Base-by-base conservation (phyloP, 768 basidiomycete genomes). In the Mycena leptocephala region DNA sequence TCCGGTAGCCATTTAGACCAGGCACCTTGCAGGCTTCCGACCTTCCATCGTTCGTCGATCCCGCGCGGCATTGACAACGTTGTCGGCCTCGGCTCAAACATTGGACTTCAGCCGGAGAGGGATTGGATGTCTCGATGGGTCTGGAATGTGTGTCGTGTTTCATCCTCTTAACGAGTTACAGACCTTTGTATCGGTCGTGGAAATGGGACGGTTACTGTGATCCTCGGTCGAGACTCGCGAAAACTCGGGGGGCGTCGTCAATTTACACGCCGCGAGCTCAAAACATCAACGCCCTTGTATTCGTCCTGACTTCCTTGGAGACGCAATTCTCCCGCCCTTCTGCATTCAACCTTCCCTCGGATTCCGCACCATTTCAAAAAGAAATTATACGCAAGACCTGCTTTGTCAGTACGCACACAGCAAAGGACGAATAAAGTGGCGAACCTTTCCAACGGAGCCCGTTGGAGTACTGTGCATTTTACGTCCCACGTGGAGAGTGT, bases 51-150 rank as follows among this genome's bases (percentile, higher is more conserved):
- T 56, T 56, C 58, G 66, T 92, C 84, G 59, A 95, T 92, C 79
- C 98, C 91, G 68, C 91, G 97, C 43, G 98, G 98, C 55, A 98
- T 9, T 63, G 61, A 14, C 41, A 13, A 20, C 64, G 43, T 4
- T 14, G 48, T 70, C 58, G n/a, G 62, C 22, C 28, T 64, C 37
- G 20, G 30, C 32, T 24, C 41, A 14, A 18, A 3, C 16, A 1
- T 62, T 13, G 59, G 10, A 20, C n/a, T 58, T 28, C 41, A 9
- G 16, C 92, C n/a, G n/a, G n/a, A n/a, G n/a, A n/a, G 0, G 89
- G 90, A 16, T 81, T 98, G 72, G 98, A 97, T 83, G 95, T n/a
- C 56, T 32, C 96, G 82, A 92, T 98, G n/a, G 91, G 99, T 70
- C 84, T 98, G 83, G 94, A 37, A 61, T 62, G 37, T 22, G 37